These are phyloP conservation scores for Psilocybe mexicana DNA, from an alignment of 1,284 basidiomycete species.

Conservation along the genomic window DNA sequence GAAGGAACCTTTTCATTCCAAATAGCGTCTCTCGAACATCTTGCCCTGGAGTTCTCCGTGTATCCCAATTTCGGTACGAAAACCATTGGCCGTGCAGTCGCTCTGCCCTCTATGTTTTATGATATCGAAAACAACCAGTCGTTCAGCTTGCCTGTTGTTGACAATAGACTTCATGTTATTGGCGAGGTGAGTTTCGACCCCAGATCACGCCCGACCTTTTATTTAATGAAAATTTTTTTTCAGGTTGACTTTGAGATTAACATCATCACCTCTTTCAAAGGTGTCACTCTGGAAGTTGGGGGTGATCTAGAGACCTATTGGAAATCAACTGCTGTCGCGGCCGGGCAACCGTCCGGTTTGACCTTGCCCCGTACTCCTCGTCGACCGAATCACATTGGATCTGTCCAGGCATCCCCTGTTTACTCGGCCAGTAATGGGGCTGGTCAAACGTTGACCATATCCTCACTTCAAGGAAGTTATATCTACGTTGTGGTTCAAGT, in stretches of 20 bases:
- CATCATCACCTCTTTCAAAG: slow-evolving; percentile 89
- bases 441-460: slow-evolving; percentile 72
- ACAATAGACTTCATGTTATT: slow-evolving; percentile 91
- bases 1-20: slow-evolving; percentile 91
- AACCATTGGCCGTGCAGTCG: slow-evolving; percentile 92
- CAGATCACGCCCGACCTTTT: slow-evolving; percentile 2
- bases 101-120: slow-evolving; percentile 76
- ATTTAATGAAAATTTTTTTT: slow-evolving; percentile 14
- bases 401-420: slow-evolving; percentile 66
- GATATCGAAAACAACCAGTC: slow-evolving; percentile 54
- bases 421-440: slow-evolving; percentile 42
- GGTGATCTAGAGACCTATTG: slow-evolving; percentile 96
- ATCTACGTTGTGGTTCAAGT: slow-evolving; percentile 89
- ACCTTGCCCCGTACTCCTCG: slow-evolving; percentile 39
- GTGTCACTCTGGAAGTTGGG: slow-evolving; percentile 93
- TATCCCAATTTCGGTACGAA: slow-evolving; percentile 99
- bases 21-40: slow-evolving; percentile 68
- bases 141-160: slow-evolving; percentile 84
- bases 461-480: slow-evolving; percentile 88
- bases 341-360: slow-evolving; percentile 37
- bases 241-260: slow-evolving; percentile 89
- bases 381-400: slow-evolving; percentile 46
- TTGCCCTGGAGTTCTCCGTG: slow-evolving; percentile 91
- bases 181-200: slow-evolving; percentile 69
- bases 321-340: slow-evolving; percentile 81